Base-by-base conservation (phyloP, 768 basidiomycete species). In the Psilocybe cubensis region DNA sequence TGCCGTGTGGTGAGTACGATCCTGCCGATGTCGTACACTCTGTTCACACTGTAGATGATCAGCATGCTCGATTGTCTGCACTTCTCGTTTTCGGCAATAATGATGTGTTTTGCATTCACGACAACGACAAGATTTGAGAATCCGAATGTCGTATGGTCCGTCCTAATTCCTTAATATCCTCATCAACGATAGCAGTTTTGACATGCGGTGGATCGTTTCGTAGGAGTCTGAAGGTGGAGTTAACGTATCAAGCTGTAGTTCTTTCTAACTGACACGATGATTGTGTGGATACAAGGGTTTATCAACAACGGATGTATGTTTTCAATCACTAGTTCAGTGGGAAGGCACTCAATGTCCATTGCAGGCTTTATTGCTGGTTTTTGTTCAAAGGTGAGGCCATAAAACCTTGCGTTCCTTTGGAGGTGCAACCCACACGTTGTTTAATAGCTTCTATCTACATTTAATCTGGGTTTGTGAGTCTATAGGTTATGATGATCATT, bases 141-240 rank as follows among this genome's bases (percentile, higher is more conserved):
- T 25, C 14, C 50, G 21, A 52, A 52, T 6, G 40, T 52, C 8
- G 24, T 40, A 11, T 52, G 50, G 50, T 38, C 10, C 4, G 33
- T 38, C 21, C 14, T 5, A 2, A 20, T 41, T 24, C 8, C n/a
- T 23, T 20, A n/a, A n/a, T n/a, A n/a, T n/a, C n/a, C n/a, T n/a
- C n/a, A n/a, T n/a, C n/a, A n/a, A n/a, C n/a, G n/a, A n/a, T n/a
- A n/a, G n/a, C n/a, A n/a, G n/a, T n/a, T n/a, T n/a, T n/a, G n/a
- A n/a, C n/a, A n/a, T n/a, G n/a, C n/a, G n/a, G n/a, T n/a, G n/a
- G n/a, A n/a, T n/a, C n/a, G n/a, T n/a, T n/a, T n/a, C n/a, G n/a
- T n/a, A 52, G 50, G 50, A 40, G 35, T 38, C 23, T 52, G 50
- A 52, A 52, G 50, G 50, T 52, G 20, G 38, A 12, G n/a, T 20